These are phyloP conservation scores for Oryza glaberrima DNA, from an alignment of 176 grass and related monocot species.

Conservation along the genomic window DNA sequence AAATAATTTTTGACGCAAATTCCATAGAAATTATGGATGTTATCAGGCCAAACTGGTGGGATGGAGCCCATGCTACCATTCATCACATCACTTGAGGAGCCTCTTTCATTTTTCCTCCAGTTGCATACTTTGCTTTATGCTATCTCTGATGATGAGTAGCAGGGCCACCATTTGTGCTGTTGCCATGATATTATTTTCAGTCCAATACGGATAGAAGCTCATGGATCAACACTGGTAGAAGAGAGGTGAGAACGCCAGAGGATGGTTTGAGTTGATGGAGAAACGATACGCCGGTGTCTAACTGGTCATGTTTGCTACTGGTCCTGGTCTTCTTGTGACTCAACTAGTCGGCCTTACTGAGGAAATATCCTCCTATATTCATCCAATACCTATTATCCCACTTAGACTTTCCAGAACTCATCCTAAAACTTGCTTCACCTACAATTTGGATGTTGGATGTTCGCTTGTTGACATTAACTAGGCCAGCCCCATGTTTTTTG, in stretches of 20 bases:
- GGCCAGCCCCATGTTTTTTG: neutral
- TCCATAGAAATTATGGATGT: neutral
- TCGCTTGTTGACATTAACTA: conserved; percentile 17
- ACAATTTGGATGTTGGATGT: neutral
- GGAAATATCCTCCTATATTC: neutral
- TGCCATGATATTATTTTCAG: conserved; percentile 25
- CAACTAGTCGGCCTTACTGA: neutral
- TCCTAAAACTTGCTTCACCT: neutral
- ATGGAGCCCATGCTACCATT: neutral
- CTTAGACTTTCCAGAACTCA: conserved; percentile 8
- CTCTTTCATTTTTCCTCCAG: neutral
- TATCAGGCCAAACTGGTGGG: conserved; percentile 15
- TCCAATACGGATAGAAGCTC: neutral
- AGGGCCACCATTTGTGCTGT: neutral
- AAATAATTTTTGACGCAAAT: neutral
- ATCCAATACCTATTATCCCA: conserved; percentile 9
- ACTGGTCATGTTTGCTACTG: neutral
- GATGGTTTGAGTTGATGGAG: conserved; percentile 18
- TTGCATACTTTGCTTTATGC: conserved; percentile 20
- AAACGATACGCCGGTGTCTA: neutral
- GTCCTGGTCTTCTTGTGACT: neutral
- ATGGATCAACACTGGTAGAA: conserved; percentile 13
- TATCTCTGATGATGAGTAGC: conserved; percentile 25
- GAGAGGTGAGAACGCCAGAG: neutral
- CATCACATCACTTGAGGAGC: neutral